Conservation (phyloP, 2,329 filamentous ascomycete species). For the Trichoderma semiorbis region DNA sequence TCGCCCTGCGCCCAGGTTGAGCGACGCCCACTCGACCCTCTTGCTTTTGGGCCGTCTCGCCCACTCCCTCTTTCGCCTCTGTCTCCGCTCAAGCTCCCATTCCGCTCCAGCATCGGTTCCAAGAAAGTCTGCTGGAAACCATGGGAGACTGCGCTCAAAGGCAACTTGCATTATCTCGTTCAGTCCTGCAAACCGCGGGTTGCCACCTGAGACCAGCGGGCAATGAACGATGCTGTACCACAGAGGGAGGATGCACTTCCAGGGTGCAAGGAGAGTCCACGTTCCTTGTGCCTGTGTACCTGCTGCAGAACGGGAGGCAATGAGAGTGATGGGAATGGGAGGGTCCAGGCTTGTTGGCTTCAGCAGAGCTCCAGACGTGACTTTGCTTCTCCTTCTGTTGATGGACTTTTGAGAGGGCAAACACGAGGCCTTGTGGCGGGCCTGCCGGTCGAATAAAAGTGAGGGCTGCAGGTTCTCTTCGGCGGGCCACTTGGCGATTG, state of each 20-base stretch:
- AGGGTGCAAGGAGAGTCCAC: slow-evolving; percentile 84
- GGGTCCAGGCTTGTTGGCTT: slow-evolving; percentile 61
- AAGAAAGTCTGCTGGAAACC: slow-evolving; percentile 83
- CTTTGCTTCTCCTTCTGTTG: slow-evolving; percentile 68
- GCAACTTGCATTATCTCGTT: slow-evolving; percentile 74
- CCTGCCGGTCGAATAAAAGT: slow-evolving; percentile 65
- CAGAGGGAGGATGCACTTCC: slow-evolving; percentile 80
- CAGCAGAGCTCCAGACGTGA: slow-evolving; percentile 60
- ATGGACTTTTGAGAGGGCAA: slow-evolving; percentile 75
- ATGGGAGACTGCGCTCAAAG: slow-evolving; percentile 74
- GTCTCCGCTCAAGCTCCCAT: slow-evolving; percentile 67
- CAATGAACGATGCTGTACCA: slow-evolving; percentile 87
- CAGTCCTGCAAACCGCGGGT: slow-evolving; percentile 77
- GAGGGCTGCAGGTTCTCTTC: slow-evolving; percentile 49
- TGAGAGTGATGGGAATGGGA: slow-evolving; percentile 70
- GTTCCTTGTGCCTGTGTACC: slow-evolving; percentile 57
- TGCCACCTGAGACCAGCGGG: slow-evolving; percentile 73
- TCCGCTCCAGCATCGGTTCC: slow-evolving; percentile 73
- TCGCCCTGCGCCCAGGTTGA: slow-evolving; percentile 69
- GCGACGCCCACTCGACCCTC: slow-evolving; percentile 67
- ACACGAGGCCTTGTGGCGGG: slow-evolving; percentile 61
- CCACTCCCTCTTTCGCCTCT: slow-evolving; percentile 77
- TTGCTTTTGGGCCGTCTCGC: slow-evolving; percentile 77
- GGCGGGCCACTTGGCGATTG: slow-evolving; percentile 64
- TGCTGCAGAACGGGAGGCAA: slow-evolving; percentile 53